Conservation (phyloP, 2,329 filamentous ascomycete species). For the Paramyrothecium sp. region DNA sequence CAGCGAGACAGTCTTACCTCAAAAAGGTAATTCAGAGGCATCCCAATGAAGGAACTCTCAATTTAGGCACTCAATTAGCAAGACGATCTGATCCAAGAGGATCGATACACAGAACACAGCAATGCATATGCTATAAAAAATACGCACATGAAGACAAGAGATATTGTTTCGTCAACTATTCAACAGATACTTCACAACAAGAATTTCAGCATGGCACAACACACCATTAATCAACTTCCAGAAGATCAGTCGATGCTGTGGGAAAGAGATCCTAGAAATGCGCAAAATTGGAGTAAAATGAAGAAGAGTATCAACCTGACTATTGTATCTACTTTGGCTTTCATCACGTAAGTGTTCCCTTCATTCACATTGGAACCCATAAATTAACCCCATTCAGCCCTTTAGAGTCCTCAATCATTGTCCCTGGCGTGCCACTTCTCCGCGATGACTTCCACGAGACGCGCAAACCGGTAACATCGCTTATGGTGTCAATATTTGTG, state of each 20-base stretch:
- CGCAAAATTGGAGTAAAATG: conserved; percentile 50
- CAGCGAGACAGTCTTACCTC: neutral
- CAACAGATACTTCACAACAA: neutral
- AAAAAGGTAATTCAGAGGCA: neutral
- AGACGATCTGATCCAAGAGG: neutral
- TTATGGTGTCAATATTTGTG: conserved; percentile 68
- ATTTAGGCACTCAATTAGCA: too few species aligned
- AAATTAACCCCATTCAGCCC: neutral
- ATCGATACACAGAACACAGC: neutral
- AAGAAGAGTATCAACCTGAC: conserved; percentile 48
- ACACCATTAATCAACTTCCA: neutral
- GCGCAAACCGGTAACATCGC: conserved; percentile 52
- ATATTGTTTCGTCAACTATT: neutral
- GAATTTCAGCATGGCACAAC: neutral
- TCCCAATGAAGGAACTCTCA: too few species aligned
- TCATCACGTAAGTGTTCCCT: conserved; percentile 32
- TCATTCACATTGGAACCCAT: too few species aligned
- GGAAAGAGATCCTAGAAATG: conserved; percentile 45
- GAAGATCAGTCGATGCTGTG: neutral
- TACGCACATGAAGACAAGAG: too few species aligned
- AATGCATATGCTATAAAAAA: neutral
- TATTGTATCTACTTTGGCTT: conserved; percentile 47
- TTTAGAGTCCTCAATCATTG: conserved; percentile 54
- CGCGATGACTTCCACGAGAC: conserved; percentile 59
- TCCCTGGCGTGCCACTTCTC: conserved; percentile 62